Evolutionary conservation across 1,139 yeast species (phyloP).

Genomic region (Yamadazyma atmosphaerica): DNA sequence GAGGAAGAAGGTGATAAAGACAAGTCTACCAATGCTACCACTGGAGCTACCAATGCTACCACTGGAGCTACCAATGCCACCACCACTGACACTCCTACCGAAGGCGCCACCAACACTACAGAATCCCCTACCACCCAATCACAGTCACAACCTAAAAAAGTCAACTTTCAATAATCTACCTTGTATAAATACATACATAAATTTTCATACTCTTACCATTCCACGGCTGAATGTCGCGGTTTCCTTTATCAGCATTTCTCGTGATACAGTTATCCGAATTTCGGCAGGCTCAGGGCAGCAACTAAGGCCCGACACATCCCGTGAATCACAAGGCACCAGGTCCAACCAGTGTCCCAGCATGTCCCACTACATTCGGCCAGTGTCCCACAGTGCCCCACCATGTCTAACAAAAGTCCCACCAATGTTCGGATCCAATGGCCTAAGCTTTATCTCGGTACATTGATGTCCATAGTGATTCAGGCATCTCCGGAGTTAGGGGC

Average conservation of each 20-base stretch:
- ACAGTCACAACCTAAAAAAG: too few species aligned
- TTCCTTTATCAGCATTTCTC: constrained; percentile 7
- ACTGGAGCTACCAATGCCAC: not conserved
- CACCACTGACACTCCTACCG: not conserved
- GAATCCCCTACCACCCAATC: not conserved
- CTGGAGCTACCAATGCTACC: not conserved
- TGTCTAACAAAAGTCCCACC: too few species aligned
- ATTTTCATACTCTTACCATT: not conserved
- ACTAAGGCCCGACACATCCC: too few species aligned
- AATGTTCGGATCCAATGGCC: too few species aligned
- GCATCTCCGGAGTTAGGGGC: not conserved
- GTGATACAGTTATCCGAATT: constrained; percentile 9
- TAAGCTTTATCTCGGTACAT: not conserved
- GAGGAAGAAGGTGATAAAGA: constrained; percentile 29
- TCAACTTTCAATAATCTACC: constrained; percentile 8
- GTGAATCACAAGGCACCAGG: too few species aligned
- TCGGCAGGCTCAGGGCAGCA: constrained; percentile 4
- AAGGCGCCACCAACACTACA: not conserved
- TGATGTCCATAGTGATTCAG: not conserved
- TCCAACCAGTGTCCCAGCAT: too few species aligned
- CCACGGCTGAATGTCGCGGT: constrained; percentile 2
- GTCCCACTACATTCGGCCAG: too few species aligned
- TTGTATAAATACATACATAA: not conserved
- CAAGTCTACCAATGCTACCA: not conserved
- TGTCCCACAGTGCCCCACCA: too few species aligned